Evolutionary conservation across 2,329 filamentous ascomycete genomes (phyloP).

Genomic region (Zarea fungicola): DNA sequence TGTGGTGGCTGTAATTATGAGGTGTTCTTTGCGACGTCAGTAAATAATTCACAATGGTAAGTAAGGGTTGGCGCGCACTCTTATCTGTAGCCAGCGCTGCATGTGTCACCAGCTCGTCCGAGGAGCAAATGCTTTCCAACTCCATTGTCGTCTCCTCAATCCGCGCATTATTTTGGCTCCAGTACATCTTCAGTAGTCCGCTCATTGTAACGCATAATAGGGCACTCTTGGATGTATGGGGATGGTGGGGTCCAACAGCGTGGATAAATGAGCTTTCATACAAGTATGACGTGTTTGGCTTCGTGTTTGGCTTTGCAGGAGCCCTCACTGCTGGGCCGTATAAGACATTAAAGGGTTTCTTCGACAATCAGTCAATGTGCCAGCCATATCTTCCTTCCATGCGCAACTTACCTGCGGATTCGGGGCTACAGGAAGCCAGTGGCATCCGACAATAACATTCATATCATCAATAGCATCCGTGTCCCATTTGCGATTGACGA

Average conservation of each 20-base stretch:
- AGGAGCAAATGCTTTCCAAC: conserved; percentile 65
- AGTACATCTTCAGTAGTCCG: conserved; percentile 70
- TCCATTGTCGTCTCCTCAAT: conserved; percentile 70
- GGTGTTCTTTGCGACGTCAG: conserved; percentile 36
- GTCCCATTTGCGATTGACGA: conserved; percentile 55
- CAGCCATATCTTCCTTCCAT: neutral
- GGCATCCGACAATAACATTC: conserved; percentile 72
- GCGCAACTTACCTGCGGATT: conserved; percentile 31
- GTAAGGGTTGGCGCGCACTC: no score
- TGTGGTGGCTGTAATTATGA: conserved; percentile 64
- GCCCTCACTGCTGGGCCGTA: conserved; percentile 59
- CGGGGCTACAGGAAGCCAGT: conserved; percentile 71
- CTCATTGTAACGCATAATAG: conserved; percentile 71
- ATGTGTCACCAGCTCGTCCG: conserved; percentile 74
- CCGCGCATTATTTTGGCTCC: conserved; percentile 65
- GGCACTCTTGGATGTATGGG: conserved; percentile 63
- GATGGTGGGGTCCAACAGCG: conserved; percentile 68
- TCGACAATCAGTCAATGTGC: neutral
- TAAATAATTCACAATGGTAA: no score
- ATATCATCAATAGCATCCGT: conserved; percentile 69
- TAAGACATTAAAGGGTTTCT: conserved; percentile 41
- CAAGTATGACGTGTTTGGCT: conserved; percentile 51
- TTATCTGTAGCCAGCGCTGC: conserved; percentile 71
- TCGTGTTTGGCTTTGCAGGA: no score
- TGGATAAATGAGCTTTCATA: conserved; percentile 64